Base-by-base conservation (phyloP, 192 early-diverging fungal genomes). In the Phycomyces blakesleeanus region DNA sequence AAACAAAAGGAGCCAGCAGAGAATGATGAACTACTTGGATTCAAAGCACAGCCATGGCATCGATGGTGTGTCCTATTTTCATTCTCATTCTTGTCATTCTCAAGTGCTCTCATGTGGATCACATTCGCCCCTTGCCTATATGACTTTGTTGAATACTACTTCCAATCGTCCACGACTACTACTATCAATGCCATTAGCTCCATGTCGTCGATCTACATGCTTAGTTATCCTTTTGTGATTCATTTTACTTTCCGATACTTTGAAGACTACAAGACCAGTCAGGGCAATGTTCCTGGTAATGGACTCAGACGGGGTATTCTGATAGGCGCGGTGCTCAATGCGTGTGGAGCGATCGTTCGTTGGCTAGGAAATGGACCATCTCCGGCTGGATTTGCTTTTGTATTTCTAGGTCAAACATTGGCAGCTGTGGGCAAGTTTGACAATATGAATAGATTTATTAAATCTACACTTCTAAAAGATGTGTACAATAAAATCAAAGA, bases 91-190 rank as follows among this genome's bases (percentile, higher is more conserved):
- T 63, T 76, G 40, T 70, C 71, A 1, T 76, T 79, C 44, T 65
- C 71, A 22, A 74, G 51, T 38, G 70, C 71, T 7, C 51, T 69
- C 41, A 60, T 76, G 56, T 79, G 77, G 77, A 75, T 79, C 14
- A 73, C 77, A 8, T 79, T 79, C 57, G 67, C 74, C 10, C 77
- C 77, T 5, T 76, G 71, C 42, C 60, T 79, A 56, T 76, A 73
- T 62, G 64, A 73, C 9, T 79, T 79, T 71, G 67, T 53, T 15
- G 38, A 68, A 25, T 76, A 73, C 50, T 76, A 57, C 29, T 64
- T 73, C 38, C 42, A 63, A 22, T 21, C 70, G 44, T 10, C 41
- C 49, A 20, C 42, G 6, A 58, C 39, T 16, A 39, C 14, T 34
- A 68, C 73, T 9, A 56, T 53, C n/a, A 75, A 75, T 62, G 73